Conservation (phyloP, 805 yeast genomes). For the Kregervanrija fluxuum region DNA sequence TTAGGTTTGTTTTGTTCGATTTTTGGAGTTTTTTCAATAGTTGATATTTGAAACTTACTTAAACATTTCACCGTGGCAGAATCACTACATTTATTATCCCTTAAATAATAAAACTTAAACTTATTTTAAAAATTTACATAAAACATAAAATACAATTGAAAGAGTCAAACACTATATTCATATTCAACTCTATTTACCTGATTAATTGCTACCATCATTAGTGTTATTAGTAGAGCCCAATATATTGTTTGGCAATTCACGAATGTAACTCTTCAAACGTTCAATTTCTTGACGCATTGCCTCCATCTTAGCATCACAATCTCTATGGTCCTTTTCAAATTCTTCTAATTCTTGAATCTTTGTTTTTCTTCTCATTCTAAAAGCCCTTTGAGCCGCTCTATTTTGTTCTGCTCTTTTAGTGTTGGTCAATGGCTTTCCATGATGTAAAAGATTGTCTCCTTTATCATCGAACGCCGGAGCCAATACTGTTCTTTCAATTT, state of each 20-base stretch:
- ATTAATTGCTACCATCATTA: not conserved
- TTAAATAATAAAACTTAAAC: too few species aligned
- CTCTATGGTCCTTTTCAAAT: conserved; percentile 56
- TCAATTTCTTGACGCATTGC: conserved; percentile 63
- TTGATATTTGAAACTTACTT: too few species aligned
- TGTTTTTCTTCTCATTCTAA: conserved; percentile 75
- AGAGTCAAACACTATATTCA: too few species aligned
- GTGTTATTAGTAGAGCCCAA: not conserved
- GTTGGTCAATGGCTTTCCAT: conserved; percentile 35
- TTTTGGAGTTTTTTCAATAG: too few species aligned
- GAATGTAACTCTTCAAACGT: conserved; percentile 64
- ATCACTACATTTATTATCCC: too few species aligned
- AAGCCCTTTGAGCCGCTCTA: conserved; percentile 87
- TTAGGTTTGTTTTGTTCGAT: not conserved
- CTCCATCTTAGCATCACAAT: conserved; percentile 57
- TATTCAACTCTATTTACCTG: not conserved
- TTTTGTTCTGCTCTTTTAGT: conserved; percentile 90
- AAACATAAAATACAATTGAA: too few species aligned
- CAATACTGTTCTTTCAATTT: not conserved
- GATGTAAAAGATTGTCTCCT: conserved; percentile 13
- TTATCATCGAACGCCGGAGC: conserved; percentile 15
- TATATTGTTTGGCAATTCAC: conserved; percentile 55
- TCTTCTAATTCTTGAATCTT: conserved; percentile 74
- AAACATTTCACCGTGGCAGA: too few species aligned
- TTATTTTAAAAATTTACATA: too few species aligned